Evolutionary conservation across 2,329 filamentous ascomycete genomes (phyloP).

Genomic region (Davidsoniella neocaledoniae): DNA sequence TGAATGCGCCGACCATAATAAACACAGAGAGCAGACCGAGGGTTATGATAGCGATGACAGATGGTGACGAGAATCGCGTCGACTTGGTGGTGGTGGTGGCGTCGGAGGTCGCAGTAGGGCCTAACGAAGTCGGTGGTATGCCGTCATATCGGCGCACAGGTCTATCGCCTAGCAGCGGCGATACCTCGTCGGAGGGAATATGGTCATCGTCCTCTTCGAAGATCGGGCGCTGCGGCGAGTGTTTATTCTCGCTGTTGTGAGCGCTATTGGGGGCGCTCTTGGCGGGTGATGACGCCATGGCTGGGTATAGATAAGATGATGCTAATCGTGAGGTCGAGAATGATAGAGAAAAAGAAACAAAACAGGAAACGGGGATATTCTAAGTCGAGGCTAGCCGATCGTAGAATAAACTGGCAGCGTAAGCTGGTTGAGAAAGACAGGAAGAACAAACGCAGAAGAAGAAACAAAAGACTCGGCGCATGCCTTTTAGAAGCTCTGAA

Average conservation of each 20-base stretch:
- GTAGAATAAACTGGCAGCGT: neutral
- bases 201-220: conserved; percentile 17
- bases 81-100: conserved; percentile 17
- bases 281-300: conserved; percentile 8
- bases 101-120: conserved; percentile 12
- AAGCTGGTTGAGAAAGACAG: neutral
- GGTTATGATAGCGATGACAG: conserved; percentile 52
- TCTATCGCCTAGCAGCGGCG: conserved; percentile 31
- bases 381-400: too few relatives aligned
- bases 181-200: conserved; percentile 25
- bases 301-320: neutral
- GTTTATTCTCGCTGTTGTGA: conserved; percentile 4
- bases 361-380: neutral
- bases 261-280: conserved; percentile 9
- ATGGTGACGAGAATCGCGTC: conserved; percentile 40
- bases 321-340: neutral
- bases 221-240: conserved; percentile 7
- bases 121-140: conserved; percentile 17
- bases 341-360: neutral
- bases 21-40: conserved; percentile 45
- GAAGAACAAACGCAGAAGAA: neutral
- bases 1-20: conserved; percentile 65
- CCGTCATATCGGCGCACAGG: conserved; percentile 24
- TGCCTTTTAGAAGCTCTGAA: neutral
- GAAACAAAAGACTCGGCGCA: neutral